Evolutionary conservation across 768 basidiomycete species (phyloP).

Genomic region (Lanmaoa rubissima): DNA sequence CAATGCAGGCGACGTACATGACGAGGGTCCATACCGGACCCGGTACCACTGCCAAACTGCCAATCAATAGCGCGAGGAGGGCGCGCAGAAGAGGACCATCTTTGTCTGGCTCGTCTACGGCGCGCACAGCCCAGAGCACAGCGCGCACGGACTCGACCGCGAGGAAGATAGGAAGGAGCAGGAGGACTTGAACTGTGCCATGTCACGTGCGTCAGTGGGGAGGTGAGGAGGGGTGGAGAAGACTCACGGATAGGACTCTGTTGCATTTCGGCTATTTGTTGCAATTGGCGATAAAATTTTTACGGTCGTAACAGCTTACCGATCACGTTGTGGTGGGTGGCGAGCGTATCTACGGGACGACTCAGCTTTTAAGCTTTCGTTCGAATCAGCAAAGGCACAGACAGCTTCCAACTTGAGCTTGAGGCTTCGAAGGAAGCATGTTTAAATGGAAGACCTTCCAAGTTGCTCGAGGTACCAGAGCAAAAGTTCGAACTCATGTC

Average conservation of each 20-base stretch:
- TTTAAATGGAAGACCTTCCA: conserved; percentile 3
- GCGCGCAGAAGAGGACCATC: conserved; percentile 2
- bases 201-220: background rate
- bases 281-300: background rate
- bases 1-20: background rate
- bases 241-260: background rate
- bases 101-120: background rate
- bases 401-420: background rate
- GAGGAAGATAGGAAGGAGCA: conserved; percentile 14
- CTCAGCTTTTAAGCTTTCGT: background rate
- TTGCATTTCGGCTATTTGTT: background rate
- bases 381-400: background rate
- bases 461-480: background rate
- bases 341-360: background rate
- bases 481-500: background rate
- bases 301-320: background rate
- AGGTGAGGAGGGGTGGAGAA: background rate
- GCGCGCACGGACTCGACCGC: conserved; percentile 5
- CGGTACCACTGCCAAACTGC: background rate
- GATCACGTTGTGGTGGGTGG: background rate
- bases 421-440: background rate
- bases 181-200: conserved; percentile 2
- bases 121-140: background rate
- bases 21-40: background rate
- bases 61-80: background rate